These are phyloP conservation scores for Epichloe glyceriae DNA, from an alignment of 2,329 filamentous ascomycete species.

Conservation along the genomic window DNA sequence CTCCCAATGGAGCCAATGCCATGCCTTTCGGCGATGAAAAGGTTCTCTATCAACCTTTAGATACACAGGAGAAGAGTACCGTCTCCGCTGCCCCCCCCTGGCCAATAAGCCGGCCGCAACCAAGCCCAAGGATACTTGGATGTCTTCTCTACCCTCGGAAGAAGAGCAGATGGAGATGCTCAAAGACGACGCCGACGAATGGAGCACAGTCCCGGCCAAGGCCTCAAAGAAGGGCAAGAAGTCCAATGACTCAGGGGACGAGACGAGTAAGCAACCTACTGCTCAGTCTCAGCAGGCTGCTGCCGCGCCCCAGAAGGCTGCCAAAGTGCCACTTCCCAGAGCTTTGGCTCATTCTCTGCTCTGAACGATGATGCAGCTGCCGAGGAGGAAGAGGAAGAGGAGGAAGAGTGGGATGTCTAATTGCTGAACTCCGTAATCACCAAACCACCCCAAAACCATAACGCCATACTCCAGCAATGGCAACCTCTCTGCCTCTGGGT, in stretches of 20 bases:
- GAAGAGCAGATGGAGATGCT: constrained; percentile 50
- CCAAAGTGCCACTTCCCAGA: constrained; percentile 21
- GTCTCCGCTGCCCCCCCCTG: constrained; percentile 11
- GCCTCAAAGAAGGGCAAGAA: constrained; percentile 31
- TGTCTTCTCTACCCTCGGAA: constrained; percentile 41
- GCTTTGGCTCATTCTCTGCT: constrained; percentile 36
- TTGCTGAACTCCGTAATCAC: neutral
- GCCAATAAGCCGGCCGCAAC: constrained; percentile 21
- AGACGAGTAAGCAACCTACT: constrained; percentile 17
- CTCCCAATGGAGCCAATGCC: constrained; percentile 20
- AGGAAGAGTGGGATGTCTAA: constrained; percentile 42
- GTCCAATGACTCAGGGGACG: constrained; percentile 22
- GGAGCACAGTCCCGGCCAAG: constrained; percentile 46
- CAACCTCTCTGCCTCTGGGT: neutral
- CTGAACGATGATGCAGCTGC: constrained; percentile 28
- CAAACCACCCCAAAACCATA: neutral
- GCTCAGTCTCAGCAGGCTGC: constrained; percentile 19
- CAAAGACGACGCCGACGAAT: constrained; percentile 38
- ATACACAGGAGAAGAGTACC: constrained; percentile 37
- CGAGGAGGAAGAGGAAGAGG: constrained; percentile 32
- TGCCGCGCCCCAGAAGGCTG: constrained; percentile 14
- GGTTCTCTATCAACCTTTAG: constrained; percentile 35
- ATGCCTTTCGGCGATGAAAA: constrained; percentile 18
- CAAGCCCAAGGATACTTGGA: constrained; percentile 30
- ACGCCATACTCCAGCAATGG: neutral